These are phyloP conservation scores for Lachnellula hyalina DNA, from an alignment of 2,329 filamentous ascomycete genomes.

Conservation along the genomic window DNA sequence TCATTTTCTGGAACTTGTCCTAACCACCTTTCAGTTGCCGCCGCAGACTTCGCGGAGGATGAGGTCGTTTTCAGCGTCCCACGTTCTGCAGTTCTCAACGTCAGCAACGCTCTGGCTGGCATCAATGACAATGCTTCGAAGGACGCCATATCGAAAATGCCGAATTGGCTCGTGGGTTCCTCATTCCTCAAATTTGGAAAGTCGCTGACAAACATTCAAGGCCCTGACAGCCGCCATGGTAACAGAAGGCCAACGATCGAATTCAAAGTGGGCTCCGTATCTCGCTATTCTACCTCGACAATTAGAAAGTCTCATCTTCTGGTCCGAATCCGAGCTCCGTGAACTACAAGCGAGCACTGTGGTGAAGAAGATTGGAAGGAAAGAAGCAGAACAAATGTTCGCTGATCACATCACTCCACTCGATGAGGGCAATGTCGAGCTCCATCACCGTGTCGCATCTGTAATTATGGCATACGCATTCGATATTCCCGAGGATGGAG, in stretches of 20 bases:
- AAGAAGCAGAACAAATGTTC: conserved; percentile 53
- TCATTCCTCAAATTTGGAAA: background rate
- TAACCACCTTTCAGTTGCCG: conserved; percentile 44
- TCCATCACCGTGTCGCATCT: conserved; percentile 59
- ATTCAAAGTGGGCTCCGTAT: conserved; percentile 45
- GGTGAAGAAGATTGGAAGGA: conserved; percentile 58
- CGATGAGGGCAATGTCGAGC: conserved; percentile 36
- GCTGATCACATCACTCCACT: conserved; percentile 48
- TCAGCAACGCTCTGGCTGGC: conserved; percentile 51
- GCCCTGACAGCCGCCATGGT: conserved; percentile 22
- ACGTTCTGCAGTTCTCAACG: conserved; percentile 52
- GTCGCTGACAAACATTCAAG: conserved; percentile 16
- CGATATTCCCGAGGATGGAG: conserved; percentile 43
- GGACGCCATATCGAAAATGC: conserved; percentile 37
- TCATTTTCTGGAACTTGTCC: conserved; percentile 1
- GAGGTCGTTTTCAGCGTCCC: conserved; percentile 63
- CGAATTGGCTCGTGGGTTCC: conserved; percentile 40
- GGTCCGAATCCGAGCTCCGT: conserved; percentile 53
- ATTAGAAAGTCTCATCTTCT: conserved; percentile 68
- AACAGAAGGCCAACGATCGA: conserved; percentile 13
- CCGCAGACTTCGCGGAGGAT: conserved; percentile 51
- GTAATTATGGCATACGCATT: conserved; percentile 71
- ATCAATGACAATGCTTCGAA: conserved; percentile 27
- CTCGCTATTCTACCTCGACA: conserved; percentile 53
- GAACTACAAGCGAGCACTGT: conserved; percentile 61